Conservation (phyloP, 176 grass and related monocot genomes). For the Canna indica region DNA sequence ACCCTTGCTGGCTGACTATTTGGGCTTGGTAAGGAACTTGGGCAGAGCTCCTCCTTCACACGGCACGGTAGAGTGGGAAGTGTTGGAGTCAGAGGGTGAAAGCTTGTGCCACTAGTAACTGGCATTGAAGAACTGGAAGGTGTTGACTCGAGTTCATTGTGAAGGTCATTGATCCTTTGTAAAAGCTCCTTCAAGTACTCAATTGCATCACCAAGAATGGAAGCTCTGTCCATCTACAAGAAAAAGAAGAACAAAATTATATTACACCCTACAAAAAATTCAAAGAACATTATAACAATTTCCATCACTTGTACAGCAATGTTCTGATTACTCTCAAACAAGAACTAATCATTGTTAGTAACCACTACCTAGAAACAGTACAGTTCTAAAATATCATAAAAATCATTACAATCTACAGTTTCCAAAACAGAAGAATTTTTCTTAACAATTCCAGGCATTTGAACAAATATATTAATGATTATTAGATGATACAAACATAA, state of each 20-base stretch:
- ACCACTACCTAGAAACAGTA: too few species aligned
- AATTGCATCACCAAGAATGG: slow-evolving; percentile 66
- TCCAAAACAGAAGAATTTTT: too few species aligned
- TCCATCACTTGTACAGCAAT: background rate
- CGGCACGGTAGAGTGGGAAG: slow-evolving; percentile 39
- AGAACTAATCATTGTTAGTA: too few species aligned
- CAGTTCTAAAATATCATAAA: too few species aligned
- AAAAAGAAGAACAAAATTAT: slow-evolving; percentile 12
- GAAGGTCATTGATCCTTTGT: slow-evolving; percentile 61
- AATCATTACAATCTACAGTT: too few species aligned
- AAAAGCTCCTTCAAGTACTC: slow-evolving; percentile 84
- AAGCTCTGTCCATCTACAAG: slow-evolving; percentile 72
- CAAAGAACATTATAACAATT: background rate
- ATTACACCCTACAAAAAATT: background rate
- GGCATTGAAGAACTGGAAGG: slow-evolving; percentile 41
- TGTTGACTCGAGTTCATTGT: slow-evolving; percentile 58
- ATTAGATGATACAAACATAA: background rate
- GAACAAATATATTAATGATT: background rate
- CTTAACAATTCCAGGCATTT: too few species aligned
- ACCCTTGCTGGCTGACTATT: slow-evolving; percentile 53
- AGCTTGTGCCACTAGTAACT: slow-evolving; percentile 35
- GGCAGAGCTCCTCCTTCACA: slow-evolving; percentile 57
- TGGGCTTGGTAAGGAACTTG: slow-evolving; percentile 40
- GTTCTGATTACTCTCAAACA: too few species aligned
- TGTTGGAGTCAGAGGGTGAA: slow-evolving; percentile 56